phyloP scores from a whole-genome alignment of 768 basidiomycete genomes.

The Termitomyces sp. region DNA sequence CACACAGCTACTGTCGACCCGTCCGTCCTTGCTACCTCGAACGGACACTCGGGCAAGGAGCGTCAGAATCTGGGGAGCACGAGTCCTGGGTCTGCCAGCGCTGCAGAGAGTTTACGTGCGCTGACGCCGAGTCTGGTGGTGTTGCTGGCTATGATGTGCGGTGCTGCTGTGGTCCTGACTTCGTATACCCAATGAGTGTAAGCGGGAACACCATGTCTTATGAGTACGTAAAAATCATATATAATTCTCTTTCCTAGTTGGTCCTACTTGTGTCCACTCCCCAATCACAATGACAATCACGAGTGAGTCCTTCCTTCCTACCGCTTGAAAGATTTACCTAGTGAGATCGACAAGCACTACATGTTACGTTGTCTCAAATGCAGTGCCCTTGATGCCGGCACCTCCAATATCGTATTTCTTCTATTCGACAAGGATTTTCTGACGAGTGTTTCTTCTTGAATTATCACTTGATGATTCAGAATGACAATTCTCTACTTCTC shows the following conservation, averaged over 20 bases:
- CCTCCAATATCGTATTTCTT: neutral
- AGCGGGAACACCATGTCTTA: neutral
- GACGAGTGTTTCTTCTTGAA: no score
- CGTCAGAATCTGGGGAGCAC: constrained; percentile 22
- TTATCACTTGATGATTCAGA: no score
- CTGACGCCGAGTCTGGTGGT: constrained; percentile 4
- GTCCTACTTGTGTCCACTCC: neutral
- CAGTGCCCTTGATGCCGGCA: neutral
- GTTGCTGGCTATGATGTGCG: neutral
- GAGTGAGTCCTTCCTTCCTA: neutral
- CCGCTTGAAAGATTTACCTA: neutral
- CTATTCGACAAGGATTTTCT: no score
- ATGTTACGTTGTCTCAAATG: neutral
- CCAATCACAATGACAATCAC: neutral
- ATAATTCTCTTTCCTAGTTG: neutral
- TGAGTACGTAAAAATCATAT: neutral
- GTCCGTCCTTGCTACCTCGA: constrained; percentile 46
- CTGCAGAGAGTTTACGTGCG: constrained; percentile 7
- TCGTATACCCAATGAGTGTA: neutral
- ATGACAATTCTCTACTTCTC: no score
- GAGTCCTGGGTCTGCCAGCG: constrained; percentile 19
- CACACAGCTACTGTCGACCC: constrained; percentile 53
- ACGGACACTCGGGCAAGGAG: constrained; percentile 30
- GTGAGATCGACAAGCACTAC: neutral
- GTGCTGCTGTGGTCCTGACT: neutral